Percentiles rank a stretch among this genome's conserved stretches.
Conservation (phyloP, 441 rosid genomes). For the Populus hybrid region DNA sequence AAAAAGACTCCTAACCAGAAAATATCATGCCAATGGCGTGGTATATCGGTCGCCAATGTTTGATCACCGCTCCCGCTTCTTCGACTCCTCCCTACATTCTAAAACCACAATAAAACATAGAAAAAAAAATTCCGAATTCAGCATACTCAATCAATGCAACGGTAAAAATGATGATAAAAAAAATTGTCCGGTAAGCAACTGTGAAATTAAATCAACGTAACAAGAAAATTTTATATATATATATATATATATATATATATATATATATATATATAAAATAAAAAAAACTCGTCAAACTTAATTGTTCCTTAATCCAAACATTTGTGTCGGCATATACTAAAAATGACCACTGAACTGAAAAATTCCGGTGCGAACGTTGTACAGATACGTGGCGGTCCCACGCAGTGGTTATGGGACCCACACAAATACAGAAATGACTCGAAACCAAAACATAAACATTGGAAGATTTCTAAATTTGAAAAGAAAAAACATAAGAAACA, state of each 20-base stretch:
- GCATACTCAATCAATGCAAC: not conserved
- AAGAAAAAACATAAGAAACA: not conserved
- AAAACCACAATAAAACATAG: slow-evolving; percentile 8
- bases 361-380: not conserved
- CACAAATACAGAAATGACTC: not conserved
- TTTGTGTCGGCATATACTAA: not conserved
- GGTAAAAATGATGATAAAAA: not conserved
- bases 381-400: not conserved
- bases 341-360: not conserved
- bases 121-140: slow-evolving; percentile 7
- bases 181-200: not conserved
- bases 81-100: slow-evolving; percentile 67
- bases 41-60: slow-evolving; percentile 36
- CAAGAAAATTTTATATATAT: too few relatives aligned
- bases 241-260: too few relatives aligned
- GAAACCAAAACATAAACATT: not conserved
- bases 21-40: slow-evolving; percentile 87
- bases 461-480: not conserved
- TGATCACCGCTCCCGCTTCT: slow-evolving; percentile 51
- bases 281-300: not conserved
- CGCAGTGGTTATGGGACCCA: not conserved
- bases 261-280: too few relatives aligned
- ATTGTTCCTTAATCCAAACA: not conserved
- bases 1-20: slow-evolving; percentile 84
- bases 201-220: not conserved